phyloP scores from a whole-genome alignment of 2,329 filamentous ascomycete species.

The Colletotrichum lini region DNA sequence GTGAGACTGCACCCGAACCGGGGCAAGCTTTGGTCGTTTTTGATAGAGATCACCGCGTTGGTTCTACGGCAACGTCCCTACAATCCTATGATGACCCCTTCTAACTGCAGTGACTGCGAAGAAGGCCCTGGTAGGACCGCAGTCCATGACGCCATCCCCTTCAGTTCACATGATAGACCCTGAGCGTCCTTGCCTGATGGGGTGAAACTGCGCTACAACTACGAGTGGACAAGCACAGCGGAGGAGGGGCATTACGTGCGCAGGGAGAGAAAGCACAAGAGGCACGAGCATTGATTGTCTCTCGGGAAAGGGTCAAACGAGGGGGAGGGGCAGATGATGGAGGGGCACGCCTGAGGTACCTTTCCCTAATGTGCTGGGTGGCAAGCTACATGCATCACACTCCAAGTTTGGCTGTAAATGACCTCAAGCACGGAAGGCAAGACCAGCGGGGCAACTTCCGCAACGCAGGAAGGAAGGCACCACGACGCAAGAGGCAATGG shows the following conservation, averaged over 20 bases:
- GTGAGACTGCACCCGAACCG: slow-evolving; percentile 28
- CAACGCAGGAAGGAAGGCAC: slow-evolving; percentile 27
- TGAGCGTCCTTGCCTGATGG: slow-evolving; percentile 39
- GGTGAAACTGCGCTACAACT: slow-evolving; percentile 40
- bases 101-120: slow-evolving; percentile 21
- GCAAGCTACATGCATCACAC: slow-evolving; percentile 12
- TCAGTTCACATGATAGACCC: slow-evolving; percentile 43
- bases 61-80: slow-evolving; percentile 14
- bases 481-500: slow-evolving; percentile 25
- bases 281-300: slow-evolving; percentile 17
- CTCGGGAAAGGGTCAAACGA: slow-evolving; percentile 27
- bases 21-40: slow-evolving; percentile 24
- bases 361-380: background rate
- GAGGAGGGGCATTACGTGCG: slow-evolving; percentile 26
- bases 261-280: slow-evolving; percentile 29
- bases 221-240: slow-evolving; percentile 28
- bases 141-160: slow-evolving; percentile 42
- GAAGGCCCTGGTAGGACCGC: slow-evolving; percentile 8
- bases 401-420: background rate
- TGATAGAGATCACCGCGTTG: slow-evolving; percentile 26
- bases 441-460: slow-evolving; percentile 34
- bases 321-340: slow-evolving; percentile 27
- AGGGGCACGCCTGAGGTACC: slow-evolving; percentile 5
- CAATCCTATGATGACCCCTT: slow-evolving; percentile 3
- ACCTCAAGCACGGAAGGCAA: slow-evolving; percentile 4